Evolutionary conservation across 2,329 filamentous ascomycete species (phyloP), one percentile per base, ranked within the genome.

Genomic region (Zymoseptoria ardabiliae): DNA sequence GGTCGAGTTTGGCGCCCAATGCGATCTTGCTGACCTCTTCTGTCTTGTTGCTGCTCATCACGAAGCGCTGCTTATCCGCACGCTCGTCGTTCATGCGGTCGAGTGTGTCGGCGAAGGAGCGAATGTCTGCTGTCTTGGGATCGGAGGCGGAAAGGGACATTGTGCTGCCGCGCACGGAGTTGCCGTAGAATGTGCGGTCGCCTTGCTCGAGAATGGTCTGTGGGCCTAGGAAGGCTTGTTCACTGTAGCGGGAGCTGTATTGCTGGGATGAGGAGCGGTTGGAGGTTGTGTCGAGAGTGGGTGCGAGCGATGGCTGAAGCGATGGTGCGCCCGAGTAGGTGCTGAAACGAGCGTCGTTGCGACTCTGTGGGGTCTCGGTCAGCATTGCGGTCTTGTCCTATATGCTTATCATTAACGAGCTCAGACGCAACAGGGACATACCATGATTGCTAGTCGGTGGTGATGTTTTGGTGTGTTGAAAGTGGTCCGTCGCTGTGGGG

Each of bases 1-100:
- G 86, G 73, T 96, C 91, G 49, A 96, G 84, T 78, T 96, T 96
- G 61, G 91, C 91, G 53, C 91, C 89, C 56, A 96, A 83, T 45
- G 91, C 91, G 60, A 96, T 82, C 78, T 95, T 95, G 78, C 85
- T 87, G 75, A 96, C 80, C 72, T 88, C 87, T 69, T 90, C 89
- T 20, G 82, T 85, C 81, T 96, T 95, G 75, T 93, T 86, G 63
- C 88, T 84, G 72, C 81, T 88, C 64, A 92, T 84, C 58, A 85
- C 81, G 71, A 92, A 92, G 67, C 92, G 88, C 78, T 97, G 92
- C 69, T 88, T 84, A 67, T 85, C 79, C 25, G 96, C 85, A 54
- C 88, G 89, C 76, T 90, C 91, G 80, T 96, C 94, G 75, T 95
- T 90, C 77, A 97, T 89, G 70, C 91, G 89, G 70, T 91, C 87